phyloP scores from a whole-genome alignment of 1,139 yeast species.

The Debaryomyces subglobosus region DNA sequence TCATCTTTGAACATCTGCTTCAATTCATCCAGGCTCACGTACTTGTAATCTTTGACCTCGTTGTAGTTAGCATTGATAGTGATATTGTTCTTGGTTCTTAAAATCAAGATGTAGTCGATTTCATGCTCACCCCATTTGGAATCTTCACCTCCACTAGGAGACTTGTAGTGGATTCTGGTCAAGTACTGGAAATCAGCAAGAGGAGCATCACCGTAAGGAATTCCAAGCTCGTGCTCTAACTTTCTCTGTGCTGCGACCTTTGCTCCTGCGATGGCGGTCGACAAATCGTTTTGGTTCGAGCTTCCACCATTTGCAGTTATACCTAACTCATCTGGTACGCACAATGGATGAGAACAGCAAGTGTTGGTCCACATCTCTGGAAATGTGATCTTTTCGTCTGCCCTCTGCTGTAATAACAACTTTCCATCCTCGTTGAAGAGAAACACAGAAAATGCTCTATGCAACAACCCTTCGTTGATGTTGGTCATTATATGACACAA shows the following conservation, averaged over 20 bases:
- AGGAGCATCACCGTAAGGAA: conserved; percentile 64
- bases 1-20: conserved; percentile 74
- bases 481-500: conserved; percentile 89
- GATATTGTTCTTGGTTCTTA: conserved; percentile 60
- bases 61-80: conserved; percentile 61
- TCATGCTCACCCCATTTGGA: conserved; percentile 98
- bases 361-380: conserved; percentile 98
- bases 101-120: conserved; percentile 88
- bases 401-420: conserved; percentile 89
- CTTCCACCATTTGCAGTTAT: conserved; percentile 23
- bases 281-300: conserved; percentile 46
- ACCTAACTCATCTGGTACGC: conserved; percentile 81
- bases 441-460: conserved; percentile 94
- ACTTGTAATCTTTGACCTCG: conserved; percentile 82
- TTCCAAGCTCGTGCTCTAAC: conserved; percentile 90
- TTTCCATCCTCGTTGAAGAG: conserved; percentile 77
- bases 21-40: conserved; percentile 70
- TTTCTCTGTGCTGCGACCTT: conserved; percentile 91
- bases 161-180: conserved; percentile 93
- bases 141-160: conserved; percentile 66
- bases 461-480: conserved; percentile 82
- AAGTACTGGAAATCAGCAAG: conserved; percentile 72
- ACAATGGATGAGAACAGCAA: conserved; percentile 96
- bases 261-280: conserved; percentile 70
- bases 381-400: conserved; percentile 94